A percentile compares a stretch with the other conserved stretches of the same genome.
Evolutionary conservation across 2,329 filamentous ascomycete species (phyloP).

Genomic region (Neofusicoccum kwambonambiense): DNA sequence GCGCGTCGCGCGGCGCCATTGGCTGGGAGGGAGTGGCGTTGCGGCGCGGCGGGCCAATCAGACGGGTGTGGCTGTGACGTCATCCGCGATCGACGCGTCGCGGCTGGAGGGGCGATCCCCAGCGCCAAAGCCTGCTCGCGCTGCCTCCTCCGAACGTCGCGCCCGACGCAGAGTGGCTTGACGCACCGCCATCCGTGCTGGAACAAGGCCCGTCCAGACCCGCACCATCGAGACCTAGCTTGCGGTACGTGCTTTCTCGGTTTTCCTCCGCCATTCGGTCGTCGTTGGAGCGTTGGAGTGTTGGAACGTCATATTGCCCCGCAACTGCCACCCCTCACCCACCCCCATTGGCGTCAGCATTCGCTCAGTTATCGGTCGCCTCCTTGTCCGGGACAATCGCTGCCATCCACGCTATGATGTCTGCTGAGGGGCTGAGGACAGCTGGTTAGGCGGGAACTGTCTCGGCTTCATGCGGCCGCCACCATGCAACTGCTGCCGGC

Average conservation of each 20-base stretch:
- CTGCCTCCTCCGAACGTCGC: too few species aligned
- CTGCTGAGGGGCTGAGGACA: not conserved
- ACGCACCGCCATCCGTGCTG: slow-evolving; percentile 4
- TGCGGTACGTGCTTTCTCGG: not conserved
- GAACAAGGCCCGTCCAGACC: not conserved
- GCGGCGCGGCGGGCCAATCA: not conserved
- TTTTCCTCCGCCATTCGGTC: not conserved
- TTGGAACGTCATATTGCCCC: slow-evolving; percentile 6
- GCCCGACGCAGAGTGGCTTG: not conserved
- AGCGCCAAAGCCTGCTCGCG: not conserved
- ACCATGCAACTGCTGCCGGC: not conserved
- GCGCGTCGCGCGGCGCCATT: not conserved
- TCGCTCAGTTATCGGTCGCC: not conserved
- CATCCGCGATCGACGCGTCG: not conserved
- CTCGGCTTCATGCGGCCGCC: not conserved
- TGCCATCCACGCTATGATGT: not conserved
- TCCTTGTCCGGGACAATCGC: not conserved
- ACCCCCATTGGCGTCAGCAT: not conserved
- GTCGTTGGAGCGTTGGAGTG: not conserved
- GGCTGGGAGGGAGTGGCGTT: not conserved
- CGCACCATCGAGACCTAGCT: not conserved
- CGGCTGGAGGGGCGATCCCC: not conserved
- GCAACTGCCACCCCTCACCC: not conserved
- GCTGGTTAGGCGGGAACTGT: not conserved
- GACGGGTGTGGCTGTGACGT: not conserved